These are phyloP conservation scores for Tricholoma hemisulphureum DNA, from an alignment of 768 basidiomycete genomes.

Conservation along the genomic window DNA sequence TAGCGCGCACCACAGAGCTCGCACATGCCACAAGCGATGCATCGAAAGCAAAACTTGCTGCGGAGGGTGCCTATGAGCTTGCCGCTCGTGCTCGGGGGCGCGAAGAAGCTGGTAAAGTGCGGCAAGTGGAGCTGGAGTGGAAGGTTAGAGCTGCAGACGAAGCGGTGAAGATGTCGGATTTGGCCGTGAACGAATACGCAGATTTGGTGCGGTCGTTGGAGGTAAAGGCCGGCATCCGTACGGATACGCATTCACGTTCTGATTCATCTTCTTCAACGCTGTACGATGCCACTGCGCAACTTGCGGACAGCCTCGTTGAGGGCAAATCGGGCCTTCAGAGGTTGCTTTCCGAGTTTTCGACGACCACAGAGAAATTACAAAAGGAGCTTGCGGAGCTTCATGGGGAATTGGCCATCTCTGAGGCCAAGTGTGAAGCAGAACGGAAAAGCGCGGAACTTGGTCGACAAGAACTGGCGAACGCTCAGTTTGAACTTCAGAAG, in stretches of 20 bases:
- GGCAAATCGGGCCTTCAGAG: constrained; percentile 48
- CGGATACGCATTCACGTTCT: constrained; percentile 2
- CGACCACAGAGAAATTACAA: constrained; percentile 46
- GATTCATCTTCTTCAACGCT: background rate
- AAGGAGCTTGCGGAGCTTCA: constrained; percentile 42
- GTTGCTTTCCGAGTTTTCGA: constrained; percentile 48
- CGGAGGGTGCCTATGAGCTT: constrained; percentile 54
- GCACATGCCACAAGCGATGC: constrained; percentile 43
- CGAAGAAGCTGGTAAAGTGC: constrained; percentile 50
- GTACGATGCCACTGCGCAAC: constrained; percentile 11
- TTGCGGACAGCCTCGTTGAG: constrained; percentile 42
- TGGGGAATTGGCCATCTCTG: constrained; percentile 41
- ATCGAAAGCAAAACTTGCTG: constrained; percentile 37
- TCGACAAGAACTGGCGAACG: constrained; percentile 43
- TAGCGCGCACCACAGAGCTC: constrained; percentile 48
- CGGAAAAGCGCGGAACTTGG: constrained; percentile 41
- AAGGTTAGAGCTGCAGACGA: constrained; percentile 51
- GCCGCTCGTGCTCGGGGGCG: constrained; percentile 52
- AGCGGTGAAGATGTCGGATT: constrained; percentile 59
- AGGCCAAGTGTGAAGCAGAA: constrained; percentile 47
- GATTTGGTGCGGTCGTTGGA: constrained; percentile 69
- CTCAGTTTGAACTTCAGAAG: constrained; percentile 52
- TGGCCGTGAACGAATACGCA: constrained; percentile 71
- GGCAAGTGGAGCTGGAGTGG: constrained; percentile 49
- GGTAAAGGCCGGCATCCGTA: constrained; percentile 31